Evolutionary conservation across 495 filamentous ascomycete species (phyloP), one percentile per base, ranked within the genome.

Genomic region (Pyrenopolyporus hunteri): DNA sequence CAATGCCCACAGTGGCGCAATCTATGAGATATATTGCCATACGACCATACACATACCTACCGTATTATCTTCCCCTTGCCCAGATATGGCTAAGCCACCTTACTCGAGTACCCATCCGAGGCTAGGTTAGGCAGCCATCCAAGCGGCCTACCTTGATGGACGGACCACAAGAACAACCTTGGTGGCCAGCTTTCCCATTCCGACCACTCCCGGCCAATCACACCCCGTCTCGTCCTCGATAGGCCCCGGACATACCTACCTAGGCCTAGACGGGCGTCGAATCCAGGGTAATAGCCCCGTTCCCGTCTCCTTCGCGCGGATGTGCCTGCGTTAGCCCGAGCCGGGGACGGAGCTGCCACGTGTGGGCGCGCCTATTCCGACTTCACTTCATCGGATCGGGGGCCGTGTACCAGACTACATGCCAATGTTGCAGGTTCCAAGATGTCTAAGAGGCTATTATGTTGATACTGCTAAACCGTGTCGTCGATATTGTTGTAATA

Each of bases 81-180:
- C 9, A 19, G 3, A 2, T 43, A 22, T n/a, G n/a, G n/a, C n/a
- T n/a, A n/a, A n/a, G n/a, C n/a, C n/a, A n/a, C n/a, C n/a, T n/a
- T n/a, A n/a, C n/a, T n/a, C n/a, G n/a, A n/a, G n/a, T n/a, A n/a
- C n/a, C n/a, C n/a, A n/a, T n/a, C n/a, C n/a, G n/a, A n/a, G n/a
- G n/a, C n/a, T n/a, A n/a, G n/a, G n/a, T n/a, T n/a, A n/a, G n/a
- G n/a, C n/a, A n/a, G n/a, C n/a, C n/a, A n/a, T n/a, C n/a, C n/a
- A n/a, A n/a, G n/a, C n/a, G n/a, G n/a, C n/a, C 20, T 51, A 60
- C 63, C 63, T 51, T 46, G 63, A 52, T 61, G 63, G 57, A 36
- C 60, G n/a, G n/a, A n/a, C n/a, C n/a, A n/a, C n/a, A n/a, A n/a
- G n/a, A n/a, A n/a, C n/a, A n/a, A 45, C 63, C 63, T 39, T 66